These are phyloP conservation scores for Starmerella etchellsii DNA, from an alignment of 805 yeast genomes.

Conservation along the genomic window DNA sequence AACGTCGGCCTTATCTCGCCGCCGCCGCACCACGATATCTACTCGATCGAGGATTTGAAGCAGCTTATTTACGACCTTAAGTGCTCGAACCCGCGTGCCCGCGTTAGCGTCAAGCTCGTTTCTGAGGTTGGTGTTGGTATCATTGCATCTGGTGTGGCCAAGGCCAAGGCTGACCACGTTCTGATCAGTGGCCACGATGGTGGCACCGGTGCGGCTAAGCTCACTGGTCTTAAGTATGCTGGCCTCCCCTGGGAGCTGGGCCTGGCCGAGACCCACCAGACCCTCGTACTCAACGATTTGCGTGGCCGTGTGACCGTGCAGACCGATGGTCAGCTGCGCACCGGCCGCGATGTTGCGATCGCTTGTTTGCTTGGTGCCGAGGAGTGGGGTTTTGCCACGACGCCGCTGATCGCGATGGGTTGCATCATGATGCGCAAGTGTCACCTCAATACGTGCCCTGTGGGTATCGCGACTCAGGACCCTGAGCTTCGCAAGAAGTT, in stretches of 20 bases:
- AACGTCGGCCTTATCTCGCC: slow-evolving; percentile 96
- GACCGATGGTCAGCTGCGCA: slow-evolving; percentile 96
- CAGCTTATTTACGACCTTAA: slow-evolving; percentile 93
- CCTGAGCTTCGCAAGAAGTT: slow-evolving; percentile 86
- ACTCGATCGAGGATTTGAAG: slow-evolving; percentile 94
- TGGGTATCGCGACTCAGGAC: slow-evolving; percentile 97
- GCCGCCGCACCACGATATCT: slow-evolving; percentile 97
- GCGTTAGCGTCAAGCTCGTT: slow-evolving; percentile 91
- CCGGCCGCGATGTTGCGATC: slow-evolving; percentile 93
- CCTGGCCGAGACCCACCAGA: slow-evolving; percentile 95
- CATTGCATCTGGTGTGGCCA: slow-evolving; percentile 97
- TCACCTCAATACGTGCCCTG: slow-evolving; percentile 90
- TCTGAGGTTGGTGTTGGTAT: slow-evolving; percentile 99
- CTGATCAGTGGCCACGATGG: slow-evolving; percentile 97
- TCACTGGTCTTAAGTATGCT: slow-evolving; percentile 94
- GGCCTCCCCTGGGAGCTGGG: slow-evolving; percentile 99
- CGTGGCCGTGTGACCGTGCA: slow-evolving; percentile 92
- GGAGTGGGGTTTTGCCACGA: slow-evolving; percentile 96
- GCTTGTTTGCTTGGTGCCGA: slow-evolving; percentile 96
- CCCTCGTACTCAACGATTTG: slow-evolving; percentile 85
- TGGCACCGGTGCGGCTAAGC: slow-evolving; percentile 98
- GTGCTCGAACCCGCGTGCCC: slow-evolving; percentile 93
- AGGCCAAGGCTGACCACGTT: slow-evolving; percentile 95
- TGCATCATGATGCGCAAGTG: slow-evolving; percentile 95
- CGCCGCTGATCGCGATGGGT: slow-evolving; percentile 94